These are phyloP conservation scores for Aspergillus panamensis DNA, from an alignment of 495 filamentous ascomycete species.

Conservation along the genomic window DNA sequence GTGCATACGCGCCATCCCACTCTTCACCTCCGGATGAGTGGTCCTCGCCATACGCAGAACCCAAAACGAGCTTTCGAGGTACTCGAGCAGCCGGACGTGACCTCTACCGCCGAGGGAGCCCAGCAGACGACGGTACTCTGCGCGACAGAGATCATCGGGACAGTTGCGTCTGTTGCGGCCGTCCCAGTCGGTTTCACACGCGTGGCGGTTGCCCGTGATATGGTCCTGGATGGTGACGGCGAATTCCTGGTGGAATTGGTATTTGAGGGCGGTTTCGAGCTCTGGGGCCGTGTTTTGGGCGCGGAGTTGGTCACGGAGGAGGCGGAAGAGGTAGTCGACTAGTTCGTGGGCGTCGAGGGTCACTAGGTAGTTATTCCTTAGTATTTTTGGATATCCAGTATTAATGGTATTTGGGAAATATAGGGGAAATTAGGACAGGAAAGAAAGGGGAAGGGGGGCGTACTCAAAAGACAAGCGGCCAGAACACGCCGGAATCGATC, in stretches of 20 bases:
- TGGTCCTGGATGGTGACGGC: slow-evolving; percentile 11
- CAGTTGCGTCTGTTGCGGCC: slow-evolving; percentile 28
- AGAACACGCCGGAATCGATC: slow-evolving; percentile 40
- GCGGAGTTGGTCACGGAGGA: slow-evolving; percentile 38
- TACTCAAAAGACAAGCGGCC: slow-evolving; percentile 36
- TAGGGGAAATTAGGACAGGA: too few relatives aligned
- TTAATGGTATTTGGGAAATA: too few relatives aligned
- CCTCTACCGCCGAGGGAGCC: slow-evolving; percentile 14
- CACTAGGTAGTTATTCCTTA: slow-evolving; percentile 12
- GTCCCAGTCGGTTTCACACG: slow-evolving; percentile 36
- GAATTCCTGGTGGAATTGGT: slow-evolving; percentile 32
- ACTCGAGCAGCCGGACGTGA: slow-evolving; percentile 19
- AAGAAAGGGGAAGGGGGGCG: slow-evolving; percentile 2
- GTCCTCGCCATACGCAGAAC: slow-evolving; percentile 37
- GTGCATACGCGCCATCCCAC: slow-evolving; percentile 26
- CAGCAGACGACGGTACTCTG: slow-evolving; percentile 20
- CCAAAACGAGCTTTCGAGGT: slow-evolving; percentile 36
- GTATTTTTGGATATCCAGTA: not conserved
- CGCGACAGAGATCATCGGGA: slow-evolving; percentile 23
- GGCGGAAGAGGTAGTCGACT: slow-evolving; percentile 32
- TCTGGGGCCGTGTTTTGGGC: not conserved
- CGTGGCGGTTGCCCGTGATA: slow-evolving; percentile 28
- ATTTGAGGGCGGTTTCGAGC: slow-evolving; percentile 20
- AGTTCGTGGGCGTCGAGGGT: slow-evolving; percentile 24
- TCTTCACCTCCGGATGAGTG: slow-evolving; percentile 33